Conservation (phyloP, 2,329 filamentous ascomycete species). For the Exophiala viscosa region DNA sequence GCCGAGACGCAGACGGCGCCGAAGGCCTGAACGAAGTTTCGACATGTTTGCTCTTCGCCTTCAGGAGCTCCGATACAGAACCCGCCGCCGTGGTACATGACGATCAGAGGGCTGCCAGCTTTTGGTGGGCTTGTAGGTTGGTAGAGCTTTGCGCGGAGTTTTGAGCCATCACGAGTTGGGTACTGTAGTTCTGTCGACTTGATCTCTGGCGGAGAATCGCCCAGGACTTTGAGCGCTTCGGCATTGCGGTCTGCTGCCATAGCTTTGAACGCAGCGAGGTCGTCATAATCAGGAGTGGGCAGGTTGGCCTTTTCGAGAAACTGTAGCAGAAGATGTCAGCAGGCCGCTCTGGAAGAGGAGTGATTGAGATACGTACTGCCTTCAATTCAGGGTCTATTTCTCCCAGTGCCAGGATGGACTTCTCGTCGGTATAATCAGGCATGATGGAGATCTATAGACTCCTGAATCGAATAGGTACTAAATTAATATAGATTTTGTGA, state of each 20-base stretch:
- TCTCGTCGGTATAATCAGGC: slow-evolving; percentile 20
- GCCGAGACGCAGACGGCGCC: slow-evolving; percentile 23
- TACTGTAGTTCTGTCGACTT: slow-evolving; percentile 26
- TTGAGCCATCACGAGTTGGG: slow-evolving; percentile 27
- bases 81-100: slow-evolving; percentile 30
- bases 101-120: slow-evolving; percentile 23
- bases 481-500: neutral
- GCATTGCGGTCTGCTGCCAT: slow-evolving; percentile 21
- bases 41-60: slow-evolving; percentile 26
- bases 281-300: slow-evolving; percentile 20
- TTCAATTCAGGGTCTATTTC: slow-evolving; percentile 32
- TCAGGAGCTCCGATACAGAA: slow-evolving; percentile 29
- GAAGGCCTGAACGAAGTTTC: slow-evolving; percentile 27
- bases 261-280: slow-evolving; percentile 20
- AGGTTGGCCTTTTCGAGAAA: slow-evolving; percentile 24
- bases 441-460: neutral
- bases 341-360: neutral
- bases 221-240: slow-evolving; percentile 14
- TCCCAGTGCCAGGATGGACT: slow-evolving; percentile 30
- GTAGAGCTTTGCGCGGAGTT: slow-evolving; percentile 28
- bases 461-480: no score
- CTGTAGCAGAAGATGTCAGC: slow-evolving; percentile 11
- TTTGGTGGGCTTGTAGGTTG: slow-evolving; percentile 18
- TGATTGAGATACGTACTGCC: slow-evolving; percentile 23
- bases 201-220: slow-evolving; percentile 21